phyloP scores from a whole-genome alignment of 306 rosid genomes.

The Prinsepia uniflora region DNA sequence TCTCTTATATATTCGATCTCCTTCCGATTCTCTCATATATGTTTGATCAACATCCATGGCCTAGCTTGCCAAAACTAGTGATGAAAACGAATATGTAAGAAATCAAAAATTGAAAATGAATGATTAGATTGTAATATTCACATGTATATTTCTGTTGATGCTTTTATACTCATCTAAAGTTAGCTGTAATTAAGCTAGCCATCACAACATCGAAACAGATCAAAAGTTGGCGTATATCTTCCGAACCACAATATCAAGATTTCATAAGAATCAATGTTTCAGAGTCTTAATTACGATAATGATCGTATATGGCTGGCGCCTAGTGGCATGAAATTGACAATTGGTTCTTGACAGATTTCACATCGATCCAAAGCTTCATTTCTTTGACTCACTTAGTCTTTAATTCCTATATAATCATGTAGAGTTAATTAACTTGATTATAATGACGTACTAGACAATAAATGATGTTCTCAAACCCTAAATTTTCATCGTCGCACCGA shows the following conservation, averaged over 20 bases:
- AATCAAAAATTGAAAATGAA: too few relatives aligned
- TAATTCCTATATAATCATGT: too few relatives aligned
- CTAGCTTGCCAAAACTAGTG: not conserved
- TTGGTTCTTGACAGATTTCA: slow-evolving; percentile 4
- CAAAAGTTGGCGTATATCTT: not conserved
- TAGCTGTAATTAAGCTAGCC: too few relatives aligned
- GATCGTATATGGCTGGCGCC: not conserved
- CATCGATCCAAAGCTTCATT: not conserved
- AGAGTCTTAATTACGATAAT: not conserved
- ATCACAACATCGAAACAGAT: not conserved
- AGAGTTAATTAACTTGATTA: not conserved
- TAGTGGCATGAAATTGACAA: not conserved
- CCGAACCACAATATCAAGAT: slow-evolving; percentile 11
- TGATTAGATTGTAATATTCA: too few relatives aligned
- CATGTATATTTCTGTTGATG: too few relatives aligned
- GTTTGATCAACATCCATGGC: not conserved
- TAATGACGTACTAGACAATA: not conserved
- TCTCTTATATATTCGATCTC: not conserved
- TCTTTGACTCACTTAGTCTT: not conserved
- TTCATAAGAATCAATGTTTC: not conserved
- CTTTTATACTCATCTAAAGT: too few relatives aligned
- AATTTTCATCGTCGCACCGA: slow-evolving; percentile 6
- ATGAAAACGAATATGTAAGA: not conserved
- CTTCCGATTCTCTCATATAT: too few relatives aligned
- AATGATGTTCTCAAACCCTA: slow-evolving; percentile 7